Base-by-base conservation (phyloP, 1,139 yeast genomes). In the Debaryomyces robertsiae region DNA sequence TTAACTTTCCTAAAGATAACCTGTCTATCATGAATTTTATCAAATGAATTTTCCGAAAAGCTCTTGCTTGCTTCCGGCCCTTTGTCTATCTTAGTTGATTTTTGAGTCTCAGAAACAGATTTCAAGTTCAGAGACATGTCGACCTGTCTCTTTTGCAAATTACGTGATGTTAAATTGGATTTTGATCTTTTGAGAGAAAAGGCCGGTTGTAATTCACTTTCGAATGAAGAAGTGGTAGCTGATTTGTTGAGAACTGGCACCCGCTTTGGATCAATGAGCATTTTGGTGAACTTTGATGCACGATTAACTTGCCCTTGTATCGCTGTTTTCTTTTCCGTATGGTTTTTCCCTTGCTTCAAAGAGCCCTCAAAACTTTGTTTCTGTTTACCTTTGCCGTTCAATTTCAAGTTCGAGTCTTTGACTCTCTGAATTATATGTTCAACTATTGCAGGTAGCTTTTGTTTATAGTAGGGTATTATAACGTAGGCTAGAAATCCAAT, bases 401-500 rank as follows among this genome's bases (percentile, higher is more conserved):
- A 41, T 40, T 69, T 65, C 55, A 77, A 55, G 44, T 65, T 63
- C 56, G 75, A 76, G 5, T 76, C 77, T 45, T 77, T 79, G 39
- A 79, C 63, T 42, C 71, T 75, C 27, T 67, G 70, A 5, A 78
- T 63, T n/a, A 79, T 62, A 46, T 69, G 71, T 39, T 69, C 69
- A 14, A 78, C 69, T 2, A 75, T 57, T 22, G 61, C 47, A 0
- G 85, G 84, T 5, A 78, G 56, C 41, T 63, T 70, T 43, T 72
- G 74, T 41, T 69, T 73, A 54, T 67, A 81, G 53, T 74, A 79
- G 0, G 85, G 85, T 0, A 79, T 68, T 3, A 81, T 47, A 4
- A 80, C 79, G 48, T 74, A 75, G 1, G 73, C 78, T 31, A 79
- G 59, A 52, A 78, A 81, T 3, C 80, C 81, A n/a, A 61, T 52